Percentiles rank a stretch among this genome's conserved stretches.
Evolutionary conservation across 306 rosid genomes (phyloP).

Genomic region (Cicer arietinum): DNA sequence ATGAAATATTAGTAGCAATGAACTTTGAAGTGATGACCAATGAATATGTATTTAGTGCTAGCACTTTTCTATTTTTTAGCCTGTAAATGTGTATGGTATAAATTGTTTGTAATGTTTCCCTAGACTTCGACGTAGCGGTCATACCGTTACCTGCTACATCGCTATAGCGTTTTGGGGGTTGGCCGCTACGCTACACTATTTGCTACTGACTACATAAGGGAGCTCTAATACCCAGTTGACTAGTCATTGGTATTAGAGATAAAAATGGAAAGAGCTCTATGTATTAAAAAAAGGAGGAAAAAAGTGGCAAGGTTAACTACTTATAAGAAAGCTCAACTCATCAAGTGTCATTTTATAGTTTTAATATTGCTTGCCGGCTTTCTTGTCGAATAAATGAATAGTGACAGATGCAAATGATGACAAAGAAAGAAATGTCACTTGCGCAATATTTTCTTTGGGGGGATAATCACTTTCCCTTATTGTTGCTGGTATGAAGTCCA

Average conservation of each 20-base stretch:
- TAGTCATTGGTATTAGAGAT: slow-evolving; percentile 17
- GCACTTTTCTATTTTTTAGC: too few species aligned
- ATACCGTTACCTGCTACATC: too few species aligned
- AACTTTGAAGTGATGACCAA: too few species aligned
- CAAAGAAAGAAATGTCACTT: slow-evolving; percentile 1
- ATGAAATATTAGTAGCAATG: too few species aligned
- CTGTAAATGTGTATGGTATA: too few species aligned
- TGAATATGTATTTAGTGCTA: too few species aligned
- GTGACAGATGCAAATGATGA: background rate
- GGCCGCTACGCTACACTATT: too few species aligned
- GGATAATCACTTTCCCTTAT: background rate
- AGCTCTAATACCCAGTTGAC: background rate
- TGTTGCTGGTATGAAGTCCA: slow-evolving; percentile 1
- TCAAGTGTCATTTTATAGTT: background rate
- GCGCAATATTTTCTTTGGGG: background rate
- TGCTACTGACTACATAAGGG: background rate
- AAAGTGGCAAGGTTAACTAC: background rate
- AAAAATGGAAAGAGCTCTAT: slow-evolving; percentile 26
- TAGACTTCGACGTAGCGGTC: too few species aligned
- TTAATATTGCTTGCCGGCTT: background rate
- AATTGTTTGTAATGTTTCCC: too few species aligned
- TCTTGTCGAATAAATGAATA: slow-evolving; percentile 8
- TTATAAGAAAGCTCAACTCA: background rate
- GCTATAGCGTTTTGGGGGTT: too few species aligned
- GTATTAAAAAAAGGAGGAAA: background rate